phyloP scores from a whole-genome alignment of 768 basidiomycete genomes.

The Boletellus ananas region DNA sequence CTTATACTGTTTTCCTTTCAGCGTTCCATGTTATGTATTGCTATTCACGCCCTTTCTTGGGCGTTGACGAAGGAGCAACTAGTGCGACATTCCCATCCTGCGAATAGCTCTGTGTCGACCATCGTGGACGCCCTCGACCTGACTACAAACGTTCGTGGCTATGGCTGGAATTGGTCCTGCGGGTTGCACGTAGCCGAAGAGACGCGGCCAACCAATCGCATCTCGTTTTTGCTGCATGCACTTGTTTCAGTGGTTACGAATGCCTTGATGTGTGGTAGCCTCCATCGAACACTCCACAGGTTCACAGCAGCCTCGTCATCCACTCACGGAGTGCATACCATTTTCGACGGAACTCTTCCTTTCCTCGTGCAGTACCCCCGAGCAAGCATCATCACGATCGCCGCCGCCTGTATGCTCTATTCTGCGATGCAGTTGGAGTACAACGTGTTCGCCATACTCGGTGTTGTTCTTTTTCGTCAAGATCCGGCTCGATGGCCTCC shows the following conservation, averaged over 20 bases:
- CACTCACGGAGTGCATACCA: neutral
- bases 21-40: neutral
- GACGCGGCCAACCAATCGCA: neutral
- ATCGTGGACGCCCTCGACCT: neutral
- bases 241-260: neutral
- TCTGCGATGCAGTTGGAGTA: too few relatives aligned
- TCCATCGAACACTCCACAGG: neutral
- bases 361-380: too few relatives aligned
- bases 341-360: neutral
- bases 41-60: neutral
- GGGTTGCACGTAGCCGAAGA: neutral
- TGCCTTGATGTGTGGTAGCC: neutral
- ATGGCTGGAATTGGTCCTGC: neutral
- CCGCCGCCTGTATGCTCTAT: too few relatives aligned
- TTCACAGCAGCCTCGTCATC: neutral
- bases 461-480: too few relatives aligned
- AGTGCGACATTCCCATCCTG: neutral
- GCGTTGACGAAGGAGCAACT: neutral
- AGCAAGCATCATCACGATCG: too few relatives aligned
- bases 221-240: neutral
- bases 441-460: too few relatives aligned
- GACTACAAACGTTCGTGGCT: neutral
- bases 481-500: too few relatives aligned
- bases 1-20: neutral
- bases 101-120: neutral